Base-by-base conservation (phyloP, 2,329 filamentous ascomycete species). In the Phaeosphaeriaceae sp. region DNA sequence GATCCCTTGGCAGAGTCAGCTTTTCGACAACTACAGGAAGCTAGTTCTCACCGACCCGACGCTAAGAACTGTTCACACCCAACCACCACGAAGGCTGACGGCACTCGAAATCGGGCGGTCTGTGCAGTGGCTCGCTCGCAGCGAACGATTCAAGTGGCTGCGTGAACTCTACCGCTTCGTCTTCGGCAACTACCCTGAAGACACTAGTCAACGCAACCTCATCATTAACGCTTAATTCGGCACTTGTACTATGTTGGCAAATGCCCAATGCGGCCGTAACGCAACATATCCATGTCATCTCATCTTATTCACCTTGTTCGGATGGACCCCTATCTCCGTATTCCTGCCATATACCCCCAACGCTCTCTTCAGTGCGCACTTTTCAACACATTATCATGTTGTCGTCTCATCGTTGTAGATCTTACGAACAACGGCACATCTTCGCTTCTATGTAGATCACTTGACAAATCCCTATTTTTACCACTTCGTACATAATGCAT, bases 171-270 rank as follows among this genome's bases (percentile, higher is more conserved):
- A 91, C 79, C 86, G 87, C 53, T 83, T 94, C 42, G 92, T 97
- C 2, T 96, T 96, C 75, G 91, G 92, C 3, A 94, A 94, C 71
- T 86, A 89, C 48, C 79, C 92, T 17, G 92, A 97, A 54, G 93
- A 97, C 68, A 89, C 87, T 1, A 87, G 90, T 48, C 80, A 83
- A 53, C 83, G 89, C 63, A 90, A 91, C 56, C 81, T 89, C 48
- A 87, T 84, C 59, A 89, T 91, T 56, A 74, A 74, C 55, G 74
- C 74, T 21, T 78, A 68, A 67, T 24, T 51, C 19, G 48, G 20
- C 48, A 47, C 40, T 13, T 20, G 10, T 40, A 36, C 11, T 36
- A 7, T 7, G 31, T 36, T 36, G 31, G 6, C 31, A 36, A 7
- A 36, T 36, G 31, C 31, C 31, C 31, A 36, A 15, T 36, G 13